Evolutionary conservation across 768 basidiomycete genomes (phyloP).

Genomic region (Agrocybe chaxingu): DNA sequence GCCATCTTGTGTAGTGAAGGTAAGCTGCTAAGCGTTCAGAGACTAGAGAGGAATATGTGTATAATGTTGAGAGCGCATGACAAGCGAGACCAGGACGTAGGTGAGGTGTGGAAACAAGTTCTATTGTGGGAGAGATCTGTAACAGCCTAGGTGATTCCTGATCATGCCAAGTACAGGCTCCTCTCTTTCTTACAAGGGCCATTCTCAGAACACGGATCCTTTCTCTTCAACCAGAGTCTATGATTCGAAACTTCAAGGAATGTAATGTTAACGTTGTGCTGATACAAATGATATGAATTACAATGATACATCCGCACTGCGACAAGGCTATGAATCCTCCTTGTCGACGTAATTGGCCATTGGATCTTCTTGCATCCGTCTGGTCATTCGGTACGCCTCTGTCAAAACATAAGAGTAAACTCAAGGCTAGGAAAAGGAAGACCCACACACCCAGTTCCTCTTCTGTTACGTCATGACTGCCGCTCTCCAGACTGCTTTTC

Average conservation of each 20-base stretch:
- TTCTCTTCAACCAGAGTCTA: too few species aligned
- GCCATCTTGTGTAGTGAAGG: conserved; percentile 1
- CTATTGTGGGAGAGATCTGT: too few species aligned
- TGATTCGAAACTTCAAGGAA: too few species aligned
- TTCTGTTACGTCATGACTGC: conserved; percentile 82
- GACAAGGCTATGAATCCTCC: conserved; percentile 25
- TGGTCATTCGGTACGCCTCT: conserved; percentile 92
- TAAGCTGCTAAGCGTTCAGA: neutral
- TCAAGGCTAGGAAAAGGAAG: conserved; percentile 1
- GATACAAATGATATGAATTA: neutral
- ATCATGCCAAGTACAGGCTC: neutral
- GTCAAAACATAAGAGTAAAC: conserved; percentile 16
- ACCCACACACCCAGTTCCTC: conserved; percentile 70
- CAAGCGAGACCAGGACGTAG: too few species aligned
- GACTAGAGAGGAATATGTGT: too few species aligned
- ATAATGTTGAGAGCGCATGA: too few species aligned
- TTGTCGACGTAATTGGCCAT: conserved; percentile 89
- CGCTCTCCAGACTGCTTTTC: conserved; percentile 44
- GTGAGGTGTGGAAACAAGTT: too few species aligned
- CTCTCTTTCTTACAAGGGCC: neutral
- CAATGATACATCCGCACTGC: neutral
- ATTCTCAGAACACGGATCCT: too few species aligned
- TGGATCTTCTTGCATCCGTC: conserved; percentile 76
- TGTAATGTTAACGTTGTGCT: too few species aligned
- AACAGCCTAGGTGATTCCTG: neutral